Conservation (phyloP, 208 protist species). For the Wallacemonas collosoma region DNA sequence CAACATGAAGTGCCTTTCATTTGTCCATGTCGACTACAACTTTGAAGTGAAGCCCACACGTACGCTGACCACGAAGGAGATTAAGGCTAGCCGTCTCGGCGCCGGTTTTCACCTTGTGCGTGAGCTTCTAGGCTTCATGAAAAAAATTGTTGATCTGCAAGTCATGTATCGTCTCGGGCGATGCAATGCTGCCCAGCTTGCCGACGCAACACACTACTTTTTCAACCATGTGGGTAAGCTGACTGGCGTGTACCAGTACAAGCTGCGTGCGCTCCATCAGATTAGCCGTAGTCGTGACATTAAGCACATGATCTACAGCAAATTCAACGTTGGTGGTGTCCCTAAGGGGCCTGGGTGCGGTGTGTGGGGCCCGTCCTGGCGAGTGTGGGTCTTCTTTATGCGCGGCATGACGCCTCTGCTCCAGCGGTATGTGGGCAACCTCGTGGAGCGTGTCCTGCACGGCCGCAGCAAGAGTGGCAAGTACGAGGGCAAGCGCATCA, state of each 20-base stretch:
- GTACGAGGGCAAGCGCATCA: slow-evolving; percentile 98
- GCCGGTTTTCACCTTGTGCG: slow-evolving; percentile 99
- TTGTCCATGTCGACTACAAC: slow-evolving; percentile 99
- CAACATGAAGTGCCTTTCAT: slow-evolving; percentile 99
- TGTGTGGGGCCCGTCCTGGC: slow-evolving; percentile 99
- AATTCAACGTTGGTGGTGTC: slow-evolving; percentile 99
- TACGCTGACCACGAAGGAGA: slow-evolving; percentile 99
- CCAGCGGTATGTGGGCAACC: slow-evolving; percentile 99
- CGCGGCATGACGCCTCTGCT: slow-evolving; percentile 99
- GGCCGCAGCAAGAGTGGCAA: slow-evolving; percentile 96
- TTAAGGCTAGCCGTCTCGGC: slow-evolving; percentile 99
- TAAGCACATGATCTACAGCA: slow-evolving; percentile 99
- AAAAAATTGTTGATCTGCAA: slow-evolving; percentile 99
- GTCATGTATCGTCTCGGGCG: slow-evolving; percentile 99
- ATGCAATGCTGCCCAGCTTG: slow-evolving; percentile 99
- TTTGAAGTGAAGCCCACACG: slow-evolving; percentile 99
- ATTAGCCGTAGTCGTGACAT: slow-evolving; percentile 99
- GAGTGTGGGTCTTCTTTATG: slow-evolving; percentile 99
- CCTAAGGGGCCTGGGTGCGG: slow-evolving; percentile 98
- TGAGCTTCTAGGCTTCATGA: slow-evolving; percentile 99
- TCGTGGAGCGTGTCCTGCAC: slow-evolving; percentile 99
- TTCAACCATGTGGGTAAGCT: slow-evolving; percentile 99
- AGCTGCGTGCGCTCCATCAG: slow-evolving; percentile 99
- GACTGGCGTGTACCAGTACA: slow-evolving; percentile 99
- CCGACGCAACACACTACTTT: slow-evolving; percentile 99